These are phyloP conservation scores for Barnettozyma populi DNA, from an alignment of 805 yeast species.

Conservation along the genomic window DNA sequence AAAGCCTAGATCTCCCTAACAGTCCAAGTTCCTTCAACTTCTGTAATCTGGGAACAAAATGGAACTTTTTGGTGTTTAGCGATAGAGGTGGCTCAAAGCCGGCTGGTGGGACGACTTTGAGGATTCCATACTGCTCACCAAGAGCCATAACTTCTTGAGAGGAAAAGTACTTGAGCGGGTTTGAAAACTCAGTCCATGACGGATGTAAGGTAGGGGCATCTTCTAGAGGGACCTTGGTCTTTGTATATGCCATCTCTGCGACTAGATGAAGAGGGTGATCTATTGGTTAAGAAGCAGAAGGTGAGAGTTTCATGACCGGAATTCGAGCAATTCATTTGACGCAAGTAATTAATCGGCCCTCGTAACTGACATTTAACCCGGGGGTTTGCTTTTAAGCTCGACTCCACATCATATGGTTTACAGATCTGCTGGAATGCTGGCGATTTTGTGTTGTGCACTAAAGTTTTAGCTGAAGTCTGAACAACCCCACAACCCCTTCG, in stretches of 20 bases:
- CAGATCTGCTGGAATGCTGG: too few species aligned
- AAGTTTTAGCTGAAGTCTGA: too few species aligned
- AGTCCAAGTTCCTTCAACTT: slow-evolving; percentile 59
- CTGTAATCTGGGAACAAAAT: slow-evolving; percentile 66
- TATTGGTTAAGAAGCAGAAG: not conserved
- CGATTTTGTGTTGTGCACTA: too few species aligned
- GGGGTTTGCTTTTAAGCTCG: too few species aligned
- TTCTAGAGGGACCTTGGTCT: not conserved
- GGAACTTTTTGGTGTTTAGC: slow-evolving; percentile 46
- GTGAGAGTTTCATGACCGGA: not conserved
- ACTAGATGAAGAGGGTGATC: not conserved
- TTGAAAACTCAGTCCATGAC: slow-evolving; percentile 46
- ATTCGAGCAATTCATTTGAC: not conserved
- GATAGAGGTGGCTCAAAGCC: slow-evolving; percentile 47
- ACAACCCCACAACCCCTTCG: too few species aligned
- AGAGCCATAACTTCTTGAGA: slow-evolving; percentile 34
- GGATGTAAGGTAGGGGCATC: slow-evolving; percentile 52
- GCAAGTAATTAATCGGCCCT: not conserved
- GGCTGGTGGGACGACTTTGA: slow-evolving; percentile 64
- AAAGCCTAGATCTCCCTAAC: slow-evolving; percentile 54
- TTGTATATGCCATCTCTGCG: not conserved
- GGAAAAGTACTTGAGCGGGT: slow-evolving; percentile 65
- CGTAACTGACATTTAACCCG: not conserved
- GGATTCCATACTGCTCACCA: slow-evolving; percentile 65
- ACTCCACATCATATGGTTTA: too few species aligned